Evolutionary conservation across 371 early-diverging fungal genomes (phyloP).

Genomic region (Rhizomucor miehei): DNA sequence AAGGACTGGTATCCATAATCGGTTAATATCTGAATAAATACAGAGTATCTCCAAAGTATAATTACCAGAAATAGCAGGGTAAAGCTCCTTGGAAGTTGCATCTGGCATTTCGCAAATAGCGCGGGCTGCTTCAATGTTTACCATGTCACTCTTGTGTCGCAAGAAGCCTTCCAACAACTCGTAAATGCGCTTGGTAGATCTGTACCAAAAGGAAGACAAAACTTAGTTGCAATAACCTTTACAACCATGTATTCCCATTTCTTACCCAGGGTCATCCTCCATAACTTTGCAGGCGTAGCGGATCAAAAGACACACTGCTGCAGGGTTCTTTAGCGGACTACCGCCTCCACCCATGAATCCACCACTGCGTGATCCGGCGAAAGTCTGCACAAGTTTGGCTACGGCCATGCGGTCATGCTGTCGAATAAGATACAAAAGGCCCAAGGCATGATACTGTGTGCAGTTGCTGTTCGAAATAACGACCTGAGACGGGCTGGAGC

Average conservation of each 20-base stretch:
- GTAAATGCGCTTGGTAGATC: slow-evolving; percentile 71
- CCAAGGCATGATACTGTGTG: slow-evolving; percentile 96
- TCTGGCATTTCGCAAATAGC: slow-evolving; percentile 90
- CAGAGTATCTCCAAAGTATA: background rate
- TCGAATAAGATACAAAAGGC: slow-evolving; percentile 89
- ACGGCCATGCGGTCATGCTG: slow-evolving; percentile 98
- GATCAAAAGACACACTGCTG: slow-evolving; percentile 91
- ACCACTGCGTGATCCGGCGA: slow-evolving; percentile 57
- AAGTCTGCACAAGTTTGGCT: slow-evolving; percentile 90
- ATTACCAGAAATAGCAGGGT: slow-evolving; percentile 85
- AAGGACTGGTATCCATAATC: slow-evolving; percentile 51
- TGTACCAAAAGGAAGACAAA: slow-evolving; percentile 13
- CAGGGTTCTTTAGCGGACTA: slow-evolving; percentile 72
- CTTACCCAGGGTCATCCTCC: slow-evolving; percentile 80
- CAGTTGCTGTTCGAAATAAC: slow-evolving; percentile 69
- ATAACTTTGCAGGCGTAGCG: slow-evolving; percentile 92
- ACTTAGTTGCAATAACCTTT: background rate
- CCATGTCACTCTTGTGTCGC: slow-evolving; percentile 95
- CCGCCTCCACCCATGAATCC: slow-evolving; percentile 50
- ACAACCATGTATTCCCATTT: background rate
- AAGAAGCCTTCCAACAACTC: slow-evolving; percentile 88
- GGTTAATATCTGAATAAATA: background rate
- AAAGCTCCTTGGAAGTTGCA: slow-evolving; percentile 81
- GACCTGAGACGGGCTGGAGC: slow-evolving; percentile 37
- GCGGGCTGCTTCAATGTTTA: slow-evolving; percentile 96